Conservation (phyloP, 192 early-diverging fungal species). For the Kickxella alabastrina region DNA sequence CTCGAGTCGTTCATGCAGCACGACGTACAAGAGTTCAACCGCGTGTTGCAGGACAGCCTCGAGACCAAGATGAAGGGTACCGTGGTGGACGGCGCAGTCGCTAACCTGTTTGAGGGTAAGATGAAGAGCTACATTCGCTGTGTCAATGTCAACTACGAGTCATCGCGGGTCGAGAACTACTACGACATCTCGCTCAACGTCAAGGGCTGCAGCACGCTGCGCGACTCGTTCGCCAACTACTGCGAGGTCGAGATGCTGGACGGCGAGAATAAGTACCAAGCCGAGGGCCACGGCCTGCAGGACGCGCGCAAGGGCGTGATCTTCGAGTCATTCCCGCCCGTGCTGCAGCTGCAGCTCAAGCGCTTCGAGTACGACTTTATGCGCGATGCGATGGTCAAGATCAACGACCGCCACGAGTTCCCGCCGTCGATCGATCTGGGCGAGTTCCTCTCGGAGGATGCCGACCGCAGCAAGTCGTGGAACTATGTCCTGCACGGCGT, state of each 20-base stretch:
- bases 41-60: conserved; percentile 94
- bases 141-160: conserved; percentile 92
- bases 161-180: conserved; percentile 89
- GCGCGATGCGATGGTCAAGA: conserved; percentile 88
- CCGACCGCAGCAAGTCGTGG: conserved; percentile 60
- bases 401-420: conserved; percentile 97
- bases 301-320: conserved; percentile 96
- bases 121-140: conserved; percentile 98
- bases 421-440: conserved; percentile 80
- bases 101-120: conserved; percentile 89
- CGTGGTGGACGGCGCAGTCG: conserved; percentile 85
- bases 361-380: conserved; percentile 97
- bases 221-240: conserved; percentile 90
- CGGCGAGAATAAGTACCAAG: conserved; percentile 94
- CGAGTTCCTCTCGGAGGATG: conserved; percentile 69
- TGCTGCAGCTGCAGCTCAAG: conserved; percentile 94
- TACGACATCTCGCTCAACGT: conserved; percentile 98
- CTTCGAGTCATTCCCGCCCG: conserved; percentile 88
- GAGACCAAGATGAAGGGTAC: conserved; percentile 98
- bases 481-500: conserved; percentile 92
- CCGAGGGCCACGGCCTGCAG: conserved; percentile 93
- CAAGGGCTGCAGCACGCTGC: conserved; percentile 82
- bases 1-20: conserved; percentile 95
- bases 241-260: conserved; percentile 87
- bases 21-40: conserved; percentile 98